Evolutionary conservation across 176 grass and related monocot species (phyloP).

Genomic region (Miscanthus lutarioriparius): DNA sequence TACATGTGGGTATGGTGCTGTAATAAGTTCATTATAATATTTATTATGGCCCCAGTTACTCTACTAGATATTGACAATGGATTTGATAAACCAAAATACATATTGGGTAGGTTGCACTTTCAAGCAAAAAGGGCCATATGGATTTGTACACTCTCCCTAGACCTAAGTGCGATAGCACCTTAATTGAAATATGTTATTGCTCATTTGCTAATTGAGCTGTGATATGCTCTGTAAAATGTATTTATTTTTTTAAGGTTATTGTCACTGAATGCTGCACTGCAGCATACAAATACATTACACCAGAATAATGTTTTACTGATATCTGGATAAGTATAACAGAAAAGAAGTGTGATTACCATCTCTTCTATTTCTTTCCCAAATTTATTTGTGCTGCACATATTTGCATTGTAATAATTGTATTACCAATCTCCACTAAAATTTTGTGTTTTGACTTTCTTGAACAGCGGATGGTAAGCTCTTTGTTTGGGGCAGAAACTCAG

Average conservation of each 20-base stretch:
- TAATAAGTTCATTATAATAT: neutral
- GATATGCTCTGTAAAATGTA: neutral
- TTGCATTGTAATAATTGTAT: slow-evolving; percentile 6
- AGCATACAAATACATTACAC: neutral
- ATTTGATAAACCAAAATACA: neutral
- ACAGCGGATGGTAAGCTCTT: slow-evolving; percentile 81
- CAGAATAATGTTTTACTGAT: neutral
- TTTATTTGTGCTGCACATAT: neutral
- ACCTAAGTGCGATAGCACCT: neutral
- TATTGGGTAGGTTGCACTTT: neutral
- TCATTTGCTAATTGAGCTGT: neutral
- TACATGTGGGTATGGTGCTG: neutral
- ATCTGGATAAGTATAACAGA: slow-evolving; percentile 18
- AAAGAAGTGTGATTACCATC: neutral
- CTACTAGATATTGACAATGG: neutral
- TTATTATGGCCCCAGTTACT: neutral
- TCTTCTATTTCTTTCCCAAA: neutral
- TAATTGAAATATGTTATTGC: slow-evolving; percentile 4
- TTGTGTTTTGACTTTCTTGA: slow-evolving; percentile 14
- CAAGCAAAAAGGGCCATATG: neutral
- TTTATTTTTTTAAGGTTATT: slow-evolving; percentile 6
- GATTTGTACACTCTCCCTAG: neutral
- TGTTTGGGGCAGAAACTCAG: slow-evolving; percentile 87
- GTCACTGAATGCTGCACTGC: neutral
- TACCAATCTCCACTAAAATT: slow-evolving; percentile 12